phyloP scores from a whole-genome alignment of 2,329 filamentous ascomycete species.

The Didymella glomerata region DNA sequence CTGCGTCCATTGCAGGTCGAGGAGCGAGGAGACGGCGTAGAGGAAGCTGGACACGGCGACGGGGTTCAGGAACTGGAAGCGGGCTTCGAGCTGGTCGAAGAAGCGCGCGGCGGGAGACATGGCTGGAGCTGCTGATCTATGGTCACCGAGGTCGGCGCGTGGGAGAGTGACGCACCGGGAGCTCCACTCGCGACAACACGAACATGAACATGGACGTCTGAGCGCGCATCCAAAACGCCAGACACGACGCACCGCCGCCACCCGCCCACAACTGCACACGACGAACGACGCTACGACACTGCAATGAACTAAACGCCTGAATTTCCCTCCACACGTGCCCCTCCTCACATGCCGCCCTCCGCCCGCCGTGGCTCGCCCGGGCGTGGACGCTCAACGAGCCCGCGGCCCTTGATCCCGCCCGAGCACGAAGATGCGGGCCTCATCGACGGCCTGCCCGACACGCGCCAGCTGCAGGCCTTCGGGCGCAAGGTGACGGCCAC shows the following conservation, averaged over 20 bases:
- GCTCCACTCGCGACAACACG: background rate
- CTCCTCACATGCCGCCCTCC: slow-evolving; percentile 37
- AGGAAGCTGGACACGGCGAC: background rate
- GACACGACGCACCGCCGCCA: background rate
- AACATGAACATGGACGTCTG: slow-evolving; percentile 1
- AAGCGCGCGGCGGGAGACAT: background rate
- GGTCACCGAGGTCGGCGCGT: background rate
- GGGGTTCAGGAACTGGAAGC: background rate
- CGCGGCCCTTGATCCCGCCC: slow-evolving; percentile 36
- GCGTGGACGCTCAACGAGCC: slow-evolving; percentile 44
- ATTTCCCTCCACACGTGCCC: background rate
- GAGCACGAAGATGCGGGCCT: slow-evolving; percentile 45
- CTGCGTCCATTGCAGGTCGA: slow-evolving; percentile 75
- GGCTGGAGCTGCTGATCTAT: background rate
- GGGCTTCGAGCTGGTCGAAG: background rate
- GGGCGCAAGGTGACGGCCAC: slow-evolving; percentile 94
- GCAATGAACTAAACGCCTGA: slow-evolving; percentile 5
- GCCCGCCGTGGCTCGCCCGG: slow-evolving; percentile 41
- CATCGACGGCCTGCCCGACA: slow-evolving; percentile 51
- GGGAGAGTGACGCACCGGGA: slow-evolving; percentile 28
- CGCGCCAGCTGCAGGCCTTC: slow-evolving; percentile 89
- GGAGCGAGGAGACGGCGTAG: background rate
- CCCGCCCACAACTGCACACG: background rate
- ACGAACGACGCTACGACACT: slow-evolving; percentile 3
- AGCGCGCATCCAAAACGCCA: slow-evolving; percentile 7